Evolutionary conservation across 192 early-diverging fungal species (phyloP).

Genomic region (Coemansia sp.): DNA sequence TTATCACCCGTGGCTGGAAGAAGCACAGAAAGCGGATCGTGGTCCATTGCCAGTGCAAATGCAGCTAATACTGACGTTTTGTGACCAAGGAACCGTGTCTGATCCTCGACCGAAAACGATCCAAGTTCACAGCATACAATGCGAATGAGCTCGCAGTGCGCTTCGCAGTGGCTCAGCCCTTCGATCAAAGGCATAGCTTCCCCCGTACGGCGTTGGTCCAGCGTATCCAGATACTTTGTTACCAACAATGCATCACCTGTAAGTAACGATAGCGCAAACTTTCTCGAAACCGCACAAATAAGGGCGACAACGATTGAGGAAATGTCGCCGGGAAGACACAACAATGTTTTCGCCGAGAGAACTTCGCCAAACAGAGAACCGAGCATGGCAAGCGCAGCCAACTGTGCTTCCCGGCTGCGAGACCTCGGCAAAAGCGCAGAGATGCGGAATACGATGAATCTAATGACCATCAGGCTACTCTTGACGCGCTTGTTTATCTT

Average conservation of each 20-base stretch:
- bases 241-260: slow-evolving; percentile 5
- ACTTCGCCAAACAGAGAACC: slow-evolving; percentile 33
- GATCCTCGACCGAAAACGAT: slow-evolving; percentile 26
- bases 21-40: slow-evolving; percentile 24
- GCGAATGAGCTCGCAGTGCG: slow-evolving; percentile 30
- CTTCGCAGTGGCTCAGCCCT: slow-evolving; percentile 10
- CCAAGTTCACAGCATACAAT: slow-evolving; percentile 18
- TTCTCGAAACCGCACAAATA: slow-evolving; percentile 13
- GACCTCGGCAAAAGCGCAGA: slow-evolving; percentile 20
- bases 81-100: slow-evolving; percentile 16
- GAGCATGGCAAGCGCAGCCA: slow-evolving; percentile 23
- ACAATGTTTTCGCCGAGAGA: neutral
- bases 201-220: neutral
- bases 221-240: slow-evolving; percentile 14
- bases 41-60: slow-evolving; percentile 26
- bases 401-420: neutral
- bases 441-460: slow-evolving; percentile 49
- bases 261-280: slow-evolving; percentile 23
- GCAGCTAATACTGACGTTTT: slow-evolving; percentile 17
- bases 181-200: slow-evolving; percentile 14
- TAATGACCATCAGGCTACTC: slow-evolving; percentile 26
- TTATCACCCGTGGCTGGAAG: neutral
- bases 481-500: slow-evolving; percentile 28
- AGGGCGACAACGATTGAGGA: slow-evolving; percentile 13
- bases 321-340: slow-evolving; percentile 1